Evolutionary conservation across 345 rosid genomes (phyloP), one percentile per base, ranked within the genome.

Genomic region (Camelina neglecta): DNA sequence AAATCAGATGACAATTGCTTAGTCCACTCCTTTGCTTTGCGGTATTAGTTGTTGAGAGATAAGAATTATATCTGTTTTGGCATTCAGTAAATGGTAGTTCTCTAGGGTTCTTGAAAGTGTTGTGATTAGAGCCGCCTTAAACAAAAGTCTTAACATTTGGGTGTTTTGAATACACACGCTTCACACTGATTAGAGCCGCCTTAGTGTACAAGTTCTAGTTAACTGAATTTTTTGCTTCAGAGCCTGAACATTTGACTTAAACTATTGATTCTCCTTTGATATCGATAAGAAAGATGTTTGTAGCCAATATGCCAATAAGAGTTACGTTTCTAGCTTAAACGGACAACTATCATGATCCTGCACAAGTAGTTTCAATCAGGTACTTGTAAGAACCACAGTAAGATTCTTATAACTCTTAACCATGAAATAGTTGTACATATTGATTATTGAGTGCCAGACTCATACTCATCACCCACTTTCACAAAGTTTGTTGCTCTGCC

Each of bases 1-100:
- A 33, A 33, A 21, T 63, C 47, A 20, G 36, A 8, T 55, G 38
- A 26, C 4, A 55, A 8, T 26, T 55, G 18, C 33, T 55, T 11
- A 55, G 67, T 24, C 65, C 29, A 56, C 42, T 56, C 59, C 33
- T 11, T 57, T 56, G 65, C 39, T 47, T 73, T 55, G 23, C 24
- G 8, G 33, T 65, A 50, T 9, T 44, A 29, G 45, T 53, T 53
- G 45, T 41, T 35, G 44, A 61, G 49, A 39, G 13, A 13, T 39
- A 41, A 39, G 31, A 7, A 11, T n/a, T 61, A 7, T 24, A 8
- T 35, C 24, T 58, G 56, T 20, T 45, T 45, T 58, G 21, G 18
- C 45, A 33, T 58, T 58, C 10, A 58, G 33, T 56, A 31, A 10
- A 4, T 10, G 24, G 59, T 11, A 55, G 15, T 1, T 12, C 36